Evolutionary conservation across 257 asterid genomes (phyloP), one percentile per base, ranked within the genome.

Genomic region (Nicotiana attenuata): DNA sequence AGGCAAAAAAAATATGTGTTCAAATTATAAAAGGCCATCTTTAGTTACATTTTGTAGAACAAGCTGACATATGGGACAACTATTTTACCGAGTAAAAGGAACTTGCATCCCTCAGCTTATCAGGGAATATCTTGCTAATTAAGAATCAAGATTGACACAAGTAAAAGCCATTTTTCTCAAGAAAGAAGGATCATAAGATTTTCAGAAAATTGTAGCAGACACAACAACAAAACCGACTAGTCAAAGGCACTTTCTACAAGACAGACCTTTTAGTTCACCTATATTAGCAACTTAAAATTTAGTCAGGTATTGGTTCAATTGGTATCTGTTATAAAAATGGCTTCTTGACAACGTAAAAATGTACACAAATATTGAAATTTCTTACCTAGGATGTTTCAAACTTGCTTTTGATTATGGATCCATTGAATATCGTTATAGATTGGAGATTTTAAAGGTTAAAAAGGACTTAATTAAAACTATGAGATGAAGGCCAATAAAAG

Each of bases 121-220:
- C 59, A 7, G 45, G 78, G 20, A 20, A 71, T 41, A 33, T 45
- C 22, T 38, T 71, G 60, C 59, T 71, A 13, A 71, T 41, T 41
- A 14, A n/a, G 60, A 71, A 71, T 71, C 59, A 45, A 45, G n/a
- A 71, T 11, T 45, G 78, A 71, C 60, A 71, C 14, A 0, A 45
- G 20, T 33, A 45, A 45, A 41, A 52, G 20, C 60, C 78, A 45
- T 71, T 45, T 71, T 0, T 45, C 15, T 71, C 60, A 71, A 41
- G 59, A 71, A 20, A 35, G 77, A 38, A 17, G 56, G 56, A 38
- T 68, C 56, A n/a, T 68, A 38, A 68, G n/a, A 38, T 38, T 68
- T 68, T 68, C 77, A 68, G 77, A 68, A n/a, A 0, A 68, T 68
- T 68, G n/a, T 68, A 68, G 77, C 31, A 38, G 77, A 41, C n/a